phyloP scores from a whole-genome alignment of 768 basidiomycete genomes.

The Macrolepiota dolichaula region DNA sequence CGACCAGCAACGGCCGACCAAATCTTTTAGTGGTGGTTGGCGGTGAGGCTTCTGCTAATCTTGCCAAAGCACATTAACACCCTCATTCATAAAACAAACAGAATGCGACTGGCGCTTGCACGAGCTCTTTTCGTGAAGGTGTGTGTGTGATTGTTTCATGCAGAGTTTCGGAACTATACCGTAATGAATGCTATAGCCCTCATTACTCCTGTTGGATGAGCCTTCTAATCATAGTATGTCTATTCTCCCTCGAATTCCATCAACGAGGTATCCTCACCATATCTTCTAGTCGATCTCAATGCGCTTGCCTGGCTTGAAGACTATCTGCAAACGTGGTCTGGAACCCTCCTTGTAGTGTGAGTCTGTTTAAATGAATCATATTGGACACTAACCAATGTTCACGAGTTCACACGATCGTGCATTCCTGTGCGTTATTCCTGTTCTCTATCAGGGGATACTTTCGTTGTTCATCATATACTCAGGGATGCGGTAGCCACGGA shows the following conservation, averaged over 20 bases:
- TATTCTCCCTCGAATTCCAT: background rate
- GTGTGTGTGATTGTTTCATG: constrained; percentile 3
- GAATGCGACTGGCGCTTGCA: constrained; percentile 95
- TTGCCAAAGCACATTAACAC: background rate
- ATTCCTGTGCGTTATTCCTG: constrained; percentile 62
- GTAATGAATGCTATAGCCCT: constrained; percentile 36
- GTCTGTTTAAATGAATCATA: constrained; percentile 21
- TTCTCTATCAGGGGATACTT: background rate
- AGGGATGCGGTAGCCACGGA: constrained; percentile 97
- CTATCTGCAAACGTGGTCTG: constrained; percentile 92
- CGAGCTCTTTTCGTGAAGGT: constrained; percentile 96
- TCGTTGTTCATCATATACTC: constrained; percentile 1
- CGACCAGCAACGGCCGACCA: constrained; percentile 83
- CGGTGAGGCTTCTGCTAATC: constrained; percentile 39
- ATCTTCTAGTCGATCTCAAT: constrained; percentile 74
- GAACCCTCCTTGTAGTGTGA: constrained; percentile 89
- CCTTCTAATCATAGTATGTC: constrained; percentile 92
- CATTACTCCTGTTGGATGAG: constrained; percentile 83
- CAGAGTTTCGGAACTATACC: background rate
- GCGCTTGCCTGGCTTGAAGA: constrained; percentile 98
- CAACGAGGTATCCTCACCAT: background rate
- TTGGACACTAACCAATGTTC: constrained; percentile 10
- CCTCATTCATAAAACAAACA: constrained; percentile 22
- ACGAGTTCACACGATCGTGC: constrained; percentile 93
- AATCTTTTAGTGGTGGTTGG: constrained; percentile 96